Base-by-base conservation (phyloP, 2,329 filamentous ascomycete genomes). In the Mycosphaerella arachidis region DNA sequence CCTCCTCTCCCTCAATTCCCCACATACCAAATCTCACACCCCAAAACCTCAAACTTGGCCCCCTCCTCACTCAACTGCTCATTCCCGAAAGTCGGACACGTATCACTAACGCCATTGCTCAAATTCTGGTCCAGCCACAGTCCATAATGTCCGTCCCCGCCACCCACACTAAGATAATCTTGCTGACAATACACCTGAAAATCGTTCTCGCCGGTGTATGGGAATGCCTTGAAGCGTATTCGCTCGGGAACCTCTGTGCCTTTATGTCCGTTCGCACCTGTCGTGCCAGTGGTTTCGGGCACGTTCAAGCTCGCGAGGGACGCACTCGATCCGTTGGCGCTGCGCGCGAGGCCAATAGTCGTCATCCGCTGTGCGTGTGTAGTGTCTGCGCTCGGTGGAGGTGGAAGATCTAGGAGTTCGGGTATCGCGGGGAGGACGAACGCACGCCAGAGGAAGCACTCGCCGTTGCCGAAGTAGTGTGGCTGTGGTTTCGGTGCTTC, bases 191-290 rank as follows among this genome's bases (percentile, higher is more conserved):
- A 89, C 67, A 97, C 94, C 79, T 93, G 91, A 73, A 96, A 99
- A 75, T 97, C 94, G 74, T 99, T 97, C 45, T 96, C 84, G 5
- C 94, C 94, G 58, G 90, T 95, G 72, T 97, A 97, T 0, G 93
- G 92, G 70, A 97, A 99, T 0, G 93, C 93, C 76, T 96, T 97
- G 82, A 99, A 99, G 20, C 94, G 86, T 67, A 97, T 91, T 29
- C 86, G 83, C 63, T 93, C 90, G 4, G 86, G 84, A 4, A 86
- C 85, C 77, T 66, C 75, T 79, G 58, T 73, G 27, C 53, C 60
- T 27, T 53, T 61, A 51, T 64, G 61, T n/a, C 64, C 72, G 59
- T 63, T 71, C 65, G 56, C 66, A 29, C 53, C 56, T 37, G 61
- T 56, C 65, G 56, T 66, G 31, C 53, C 56, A 40, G 60, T 56